A percentile compares a stretch with the other conserved stretches of the same genome.
phyloP scores from a whole-genome alignment of 306 rosid species.

The Cucumis cinereus region DNA sequence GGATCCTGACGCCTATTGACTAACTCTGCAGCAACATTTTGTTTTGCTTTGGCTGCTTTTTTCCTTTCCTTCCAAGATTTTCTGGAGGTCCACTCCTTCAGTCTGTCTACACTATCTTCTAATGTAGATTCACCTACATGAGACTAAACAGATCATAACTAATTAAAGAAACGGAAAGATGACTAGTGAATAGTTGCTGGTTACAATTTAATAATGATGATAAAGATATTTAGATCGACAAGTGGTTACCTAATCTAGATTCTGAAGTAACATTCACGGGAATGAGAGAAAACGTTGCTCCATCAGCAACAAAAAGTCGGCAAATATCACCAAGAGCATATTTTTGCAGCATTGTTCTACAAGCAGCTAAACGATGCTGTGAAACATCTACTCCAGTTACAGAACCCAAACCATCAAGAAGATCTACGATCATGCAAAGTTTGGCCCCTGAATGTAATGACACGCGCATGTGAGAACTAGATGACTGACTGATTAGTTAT shows the following conservation, averaged over 20 bases:
- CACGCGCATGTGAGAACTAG: not conserved
- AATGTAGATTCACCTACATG: constrained; percentile 38
- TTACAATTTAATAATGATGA: not conserved
- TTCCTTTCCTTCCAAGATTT: constrained; percentile 85
- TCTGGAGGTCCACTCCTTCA: constrained; percentile 78
- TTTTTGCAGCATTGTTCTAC: constrained; percentile 81
- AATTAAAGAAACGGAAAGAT: constrained; percentile 16
- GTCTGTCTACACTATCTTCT: constrained; percentile 34
- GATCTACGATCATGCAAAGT: constrained; percentile 70
- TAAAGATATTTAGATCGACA: not conserved
- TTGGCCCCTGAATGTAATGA: constrained; percentile 61
- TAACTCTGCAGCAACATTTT: constrained; percentile 19
- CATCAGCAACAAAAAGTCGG: constrained; percentile 84
- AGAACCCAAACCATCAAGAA: constrained; percentile 71
- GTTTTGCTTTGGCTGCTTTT: constrained; percentile 28
- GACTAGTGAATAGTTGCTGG: not conserved
- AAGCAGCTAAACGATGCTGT: constrained; percentile 75
- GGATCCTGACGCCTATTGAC: constrained; percentile 35
- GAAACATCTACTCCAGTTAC: constrained; percentile 85
- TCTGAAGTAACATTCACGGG: constrained; percentile 27
- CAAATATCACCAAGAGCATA: constrained; percentile 56
- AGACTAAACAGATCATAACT: constrained; percentile 45
- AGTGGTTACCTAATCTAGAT: constrained; percentile 37
- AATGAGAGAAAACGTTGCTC: constrained; percentile 50
- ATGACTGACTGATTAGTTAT: not conserved